Evolutionary conservation across 352 stramenopile species (phyloP).

Genomic region (Pythium aquatile): DNA sequence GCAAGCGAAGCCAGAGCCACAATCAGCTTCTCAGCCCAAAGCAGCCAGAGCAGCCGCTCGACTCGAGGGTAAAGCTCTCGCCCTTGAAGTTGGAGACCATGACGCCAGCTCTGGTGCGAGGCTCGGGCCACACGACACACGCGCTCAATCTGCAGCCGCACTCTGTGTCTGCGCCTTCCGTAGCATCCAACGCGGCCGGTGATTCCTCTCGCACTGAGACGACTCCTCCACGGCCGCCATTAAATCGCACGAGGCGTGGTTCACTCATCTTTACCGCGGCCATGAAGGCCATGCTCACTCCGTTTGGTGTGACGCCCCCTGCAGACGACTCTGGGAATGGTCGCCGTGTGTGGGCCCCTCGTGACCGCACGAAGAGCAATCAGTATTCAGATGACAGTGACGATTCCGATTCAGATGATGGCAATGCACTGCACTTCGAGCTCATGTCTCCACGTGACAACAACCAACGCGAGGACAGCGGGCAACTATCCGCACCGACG

Average conservation of each 20-base stretch:
- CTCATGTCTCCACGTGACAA: conserved; percentile 5
- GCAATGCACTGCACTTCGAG: neutral
- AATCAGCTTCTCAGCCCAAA: conserved; percentile 14
- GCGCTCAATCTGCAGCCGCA: neutral
- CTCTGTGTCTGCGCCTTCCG: neutral
- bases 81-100: conserved; percentile 1
- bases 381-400: neutral
- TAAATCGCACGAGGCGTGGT: conserved; percentile 13
- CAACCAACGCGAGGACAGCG: conserved; percentile 10
- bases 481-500: neutral
- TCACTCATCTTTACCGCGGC: conserved; percentile 23
- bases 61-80: neutral
- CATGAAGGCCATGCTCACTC: conserved; percentile 21
- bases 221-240: conserved; percentile 1
- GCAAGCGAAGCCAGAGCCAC: conserved; percentile 21
- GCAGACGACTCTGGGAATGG: conserved; percentile 11
- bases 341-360: neutral
- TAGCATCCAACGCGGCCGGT: too few relatives aligned
- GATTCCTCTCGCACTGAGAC: neutral
- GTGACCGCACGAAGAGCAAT: conserved; percentile 5
- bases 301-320: neutral
- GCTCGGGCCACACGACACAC: neutral
- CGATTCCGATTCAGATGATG: neutral
- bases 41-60: neutral
- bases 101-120: neutral